phyloP scores from a whole-genome alignment of 352 stramenopile genomes.

The Achlya hypogyna region DNA sequence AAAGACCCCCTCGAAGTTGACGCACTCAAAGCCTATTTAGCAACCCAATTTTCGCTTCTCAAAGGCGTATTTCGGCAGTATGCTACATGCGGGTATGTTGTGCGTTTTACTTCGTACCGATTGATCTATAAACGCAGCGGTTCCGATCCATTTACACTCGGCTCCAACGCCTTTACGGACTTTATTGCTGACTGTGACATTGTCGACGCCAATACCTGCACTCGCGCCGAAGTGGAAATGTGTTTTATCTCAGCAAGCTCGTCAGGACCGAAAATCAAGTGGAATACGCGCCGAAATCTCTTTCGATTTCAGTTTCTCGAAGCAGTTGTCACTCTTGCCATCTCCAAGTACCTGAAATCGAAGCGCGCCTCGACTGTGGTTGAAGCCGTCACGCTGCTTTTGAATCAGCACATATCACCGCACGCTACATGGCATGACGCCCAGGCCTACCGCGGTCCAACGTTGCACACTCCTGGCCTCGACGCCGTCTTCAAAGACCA shows the following conservation, averaged over 20 bases:
- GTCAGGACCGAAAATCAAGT: conserved; percentile 17
- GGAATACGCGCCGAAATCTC: conserved; percentile 12
- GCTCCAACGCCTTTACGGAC: conserved; percentile 19
- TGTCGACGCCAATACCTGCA: conserved; percentile 20
- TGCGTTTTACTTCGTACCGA: neutral
- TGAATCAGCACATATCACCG: conserved; percentile 5
- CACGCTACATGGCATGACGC: conserved; percentile 5
- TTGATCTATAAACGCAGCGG: conserved; percentile 1
- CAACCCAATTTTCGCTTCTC: conserved; percentile 1
- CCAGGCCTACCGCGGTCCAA: neutral
- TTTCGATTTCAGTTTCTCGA: conserved; percentile 21
- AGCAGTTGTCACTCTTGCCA: neutral
- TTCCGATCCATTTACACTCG: conserved; percentile 14
- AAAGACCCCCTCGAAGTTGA: conserved; percentile 5
- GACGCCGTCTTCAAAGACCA: conserved; percentile 18
- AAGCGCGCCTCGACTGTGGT: neutral
- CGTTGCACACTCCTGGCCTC: conserved; percentile 1
- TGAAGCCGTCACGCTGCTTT: neutral
- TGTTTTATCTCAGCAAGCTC: conserved; percentile 20
- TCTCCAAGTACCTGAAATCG: conserved; percentile 19
- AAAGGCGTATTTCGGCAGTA: conserved; percentile 16
- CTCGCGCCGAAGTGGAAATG: conserved; percentile 21
- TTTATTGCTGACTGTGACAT: conserved; percentile 19
- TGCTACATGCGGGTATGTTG: conserved; percentile 9
- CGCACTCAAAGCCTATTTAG: neutral